A percentile compares a stretch with the other conserved stretches of the same genome.
Evolutionary conservation across 352 stramenopile species (phyloP).

Genomic region (Pythium oligandrum): DNA sequence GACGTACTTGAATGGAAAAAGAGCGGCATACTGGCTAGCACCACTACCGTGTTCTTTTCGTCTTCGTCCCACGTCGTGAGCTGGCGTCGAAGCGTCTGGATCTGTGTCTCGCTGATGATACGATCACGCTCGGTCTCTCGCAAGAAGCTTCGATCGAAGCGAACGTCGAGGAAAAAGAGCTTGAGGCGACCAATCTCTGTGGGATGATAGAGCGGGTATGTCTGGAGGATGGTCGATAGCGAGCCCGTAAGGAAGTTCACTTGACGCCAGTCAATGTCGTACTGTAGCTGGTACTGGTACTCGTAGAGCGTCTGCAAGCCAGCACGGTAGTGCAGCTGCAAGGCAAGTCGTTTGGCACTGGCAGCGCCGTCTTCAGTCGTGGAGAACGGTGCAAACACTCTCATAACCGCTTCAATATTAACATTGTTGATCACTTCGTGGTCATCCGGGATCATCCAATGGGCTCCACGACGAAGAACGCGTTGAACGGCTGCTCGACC

Average conservation of each 20-base stretch:
- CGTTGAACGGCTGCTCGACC: slow-evolving; percentile 37
- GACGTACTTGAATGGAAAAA: slow-evolving; percentile 64
- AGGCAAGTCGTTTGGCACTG: slow-evolving; percentile 19
- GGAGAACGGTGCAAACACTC: slow-evolving; percentile 14
- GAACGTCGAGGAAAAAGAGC: slow-evolving; percentile 58
- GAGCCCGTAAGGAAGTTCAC: slow-evolving; percentile 41
- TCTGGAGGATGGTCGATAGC: slow-evolving; percentile 26
- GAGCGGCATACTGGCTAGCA: slow-evolving; percentile 50
- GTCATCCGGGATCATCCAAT: slow-evolving; percentile 80
- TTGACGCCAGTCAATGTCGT: slow-evolving; percentile 27
- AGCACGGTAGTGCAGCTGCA: slow-evolving; percentile 49
- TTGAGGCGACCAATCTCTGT: slow-evolving; percentile 39
- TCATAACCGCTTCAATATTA: slow-evolving; percentile 38
- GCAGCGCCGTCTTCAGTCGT: not conserved
- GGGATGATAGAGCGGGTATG: slow-evolving; percentile 35
- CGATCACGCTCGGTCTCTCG: not conserved
- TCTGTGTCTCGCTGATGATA: slow-evolving; percentile 34
- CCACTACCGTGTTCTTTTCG: slow-evolving; percentile 22
- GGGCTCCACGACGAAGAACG: slow-evolving; percentile 53
- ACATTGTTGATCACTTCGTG: slow-evolving; percentile 79
- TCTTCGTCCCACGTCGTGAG: slow-evolving; percentile 9
- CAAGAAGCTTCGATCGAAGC: slow-evolving; percentile 60
- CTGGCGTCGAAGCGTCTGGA: slow-evolving; percentile 4
- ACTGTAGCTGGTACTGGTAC: slow-evolving; percentile 63
- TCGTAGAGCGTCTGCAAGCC: slow-evolving; percentile 61